Conservation (phyloP, 106 monocot species). For the Gastrodia elata region DNA sequence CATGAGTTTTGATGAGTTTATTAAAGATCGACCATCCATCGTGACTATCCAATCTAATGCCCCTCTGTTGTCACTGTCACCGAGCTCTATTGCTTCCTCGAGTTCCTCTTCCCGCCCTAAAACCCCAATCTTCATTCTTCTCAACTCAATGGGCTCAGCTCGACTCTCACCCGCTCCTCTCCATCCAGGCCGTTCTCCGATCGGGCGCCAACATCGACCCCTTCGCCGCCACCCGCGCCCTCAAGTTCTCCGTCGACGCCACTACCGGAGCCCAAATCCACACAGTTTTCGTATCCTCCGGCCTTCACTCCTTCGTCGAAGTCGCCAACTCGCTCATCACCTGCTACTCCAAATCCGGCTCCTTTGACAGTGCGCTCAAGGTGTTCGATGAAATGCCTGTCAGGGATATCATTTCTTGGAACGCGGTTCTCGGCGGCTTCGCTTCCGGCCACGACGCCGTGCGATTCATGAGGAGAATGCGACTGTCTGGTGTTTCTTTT, state of each 20-base stretch:
- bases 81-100: neutral
- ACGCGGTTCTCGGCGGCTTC: slow-evolving; percentile 60
- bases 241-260: slow-evolving; percentile 20
- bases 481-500: slow-evolving; percentile 27
- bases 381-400: slow-evolving; percentile 24
- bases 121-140: slow-evolving; percentile 23
- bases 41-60: neutral
- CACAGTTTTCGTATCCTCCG: slow-evolving; percentile 31
- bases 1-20: too few relatives aligned
- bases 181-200: slow-evolving; percentile 14
- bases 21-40: too few relatives aligned
- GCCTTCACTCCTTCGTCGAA: slow-evolving; percentile 20
- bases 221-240: slow-evolving; percentile 11
- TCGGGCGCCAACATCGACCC: slow-evolving; percentile 12
- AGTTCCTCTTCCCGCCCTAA: neutral
- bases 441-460: slow-evolving; percentile 19
- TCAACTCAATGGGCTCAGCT: slow-evolving; percentile 9
- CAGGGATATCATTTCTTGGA: slow-evolving; percentile 68
- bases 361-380: slow-evolving; percentile 22
- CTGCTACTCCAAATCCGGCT: slow-evolving; percentile 53
- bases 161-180: neutral
- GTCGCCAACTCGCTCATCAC: slow-evolving; percentile 73
- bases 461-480: slow-evolving; percentile 36
- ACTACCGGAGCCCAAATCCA: slow-evolving; percentile 34
- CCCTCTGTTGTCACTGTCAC: neutral